phyloP scores from a whole-genome alignment of 768 basidiomycete species.

The Amanita phalloides region DNA sequence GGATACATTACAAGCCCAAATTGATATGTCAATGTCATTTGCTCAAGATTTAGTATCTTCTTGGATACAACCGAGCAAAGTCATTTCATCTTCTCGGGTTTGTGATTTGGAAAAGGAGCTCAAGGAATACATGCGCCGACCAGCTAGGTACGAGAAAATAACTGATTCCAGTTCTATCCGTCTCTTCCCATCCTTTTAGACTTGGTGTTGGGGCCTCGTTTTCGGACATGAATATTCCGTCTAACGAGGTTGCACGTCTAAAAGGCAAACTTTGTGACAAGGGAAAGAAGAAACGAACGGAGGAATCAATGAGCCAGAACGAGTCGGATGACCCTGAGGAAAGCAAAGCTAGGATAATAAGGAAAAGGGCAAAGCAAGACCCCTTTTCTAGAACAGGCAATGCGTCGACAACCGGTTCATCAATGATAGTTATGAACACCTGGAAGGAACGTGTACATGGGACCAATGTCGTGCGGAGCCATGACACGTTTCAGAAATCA shows the following conservation, averaged over 20 bases:
- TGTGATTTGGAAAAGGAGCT: conserved; percentile 42
- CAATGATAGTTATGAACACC: background rate
- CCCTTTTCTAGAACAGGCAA: conserved; percentile 49
- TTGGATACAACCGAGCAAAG: conserved; percentile 56
- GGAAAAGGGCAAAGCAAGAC: conserved; percentile 49
- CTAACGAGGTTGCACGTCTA: conserved; percentile 50
- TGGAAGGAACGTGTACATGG: background rate
- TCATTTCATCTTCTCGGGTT: conserved; percentile 22
- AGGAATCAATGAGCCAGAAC: conserved; percentile 22
- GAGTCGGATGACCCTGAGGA: conserved; percentile 43
- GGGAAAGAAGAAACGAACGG: conserved; percentile 26
- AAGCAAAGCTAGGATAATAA: conserved; percentile 43
- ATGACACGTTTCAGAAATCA: background rate
- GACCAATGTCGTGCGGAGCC: background rate
- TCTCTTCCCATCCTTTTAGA: conserved; percentile 24
- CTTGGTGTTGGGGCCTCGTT: conserved; percentile 66
- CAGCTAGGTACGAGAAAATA: conserved; percentile 45
- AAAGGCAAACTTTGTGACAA: conserved; percentile 47
- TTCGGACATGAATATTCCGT: conserved; percentile 32
- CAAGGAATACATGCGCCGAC: conserved; percentile 56
- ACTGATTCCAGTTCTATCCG: background rate
- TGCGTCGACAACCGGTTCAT: background rate
- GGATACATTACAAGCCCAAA: conserved; percentile 70
- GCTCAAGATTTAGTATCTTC: conserved; percentile 65
- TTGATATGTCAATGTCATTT: conserved; percentile 71